Conservation (phyloP, 305 asterid genomes). For the Fraxinus sp. region DNA sequence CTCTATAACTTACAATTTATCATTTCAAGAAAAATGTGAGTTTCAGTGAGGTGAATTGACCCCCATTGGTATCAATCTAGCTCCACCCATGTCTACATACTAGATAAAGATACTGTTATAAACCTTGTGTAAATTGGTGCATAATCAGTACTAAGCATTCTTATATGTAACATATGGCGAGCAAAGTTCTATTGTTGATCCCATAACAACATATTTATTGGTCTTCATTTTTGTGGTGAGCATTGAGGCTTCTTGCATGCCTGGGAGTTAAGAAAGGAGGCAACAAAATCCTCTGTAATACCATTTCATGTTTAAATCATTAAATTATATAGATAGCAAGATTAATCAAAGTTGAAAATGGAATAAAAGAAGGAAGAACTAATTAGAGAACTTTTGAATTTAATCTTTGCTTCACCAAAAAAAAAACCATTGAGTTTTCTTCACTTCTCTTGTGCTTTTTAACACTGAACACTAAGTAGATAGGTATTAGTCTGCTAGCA, state of each 20-base stretch:
- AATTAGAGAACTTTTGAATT: conserved; percentile 8
- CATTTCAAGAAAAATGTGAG: background rate
- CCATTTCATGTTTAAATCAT: background rate
- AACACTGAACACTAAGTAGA: background rate
- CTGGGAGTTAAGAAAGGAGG: background rate
- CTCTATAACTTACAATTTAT: background rate
- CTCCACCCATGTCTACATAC: background rate
- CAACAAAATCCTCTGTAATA: background rate
- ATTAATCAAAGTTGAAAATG: background rate
- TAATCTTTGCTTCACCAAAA: background rate
- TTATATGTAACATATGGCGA: background rate
- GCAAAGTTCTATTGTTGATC: background rate
- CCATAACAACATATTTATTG: background rate
- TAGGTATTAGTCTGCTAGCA: background rate
- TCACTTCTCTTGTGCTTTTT: background rate
- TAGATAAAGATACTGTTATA: background rate
- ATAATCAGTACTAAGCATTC: background rate
- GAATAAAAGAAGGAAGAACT: background rate
- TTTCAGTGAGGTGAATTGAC: background rate
- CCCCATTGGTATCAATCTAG: background rate
- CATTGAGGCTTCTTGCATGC: background rate
- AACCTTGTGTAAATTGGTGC: background rate
- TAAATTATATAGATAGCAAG: background rate
- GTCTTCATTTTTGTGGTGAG: background rate
- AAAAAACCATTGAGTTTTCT: background rate